phyloP scores from a whole-genome alignment of 257 asterid species.

The Asclepias syriaca region DNA sequence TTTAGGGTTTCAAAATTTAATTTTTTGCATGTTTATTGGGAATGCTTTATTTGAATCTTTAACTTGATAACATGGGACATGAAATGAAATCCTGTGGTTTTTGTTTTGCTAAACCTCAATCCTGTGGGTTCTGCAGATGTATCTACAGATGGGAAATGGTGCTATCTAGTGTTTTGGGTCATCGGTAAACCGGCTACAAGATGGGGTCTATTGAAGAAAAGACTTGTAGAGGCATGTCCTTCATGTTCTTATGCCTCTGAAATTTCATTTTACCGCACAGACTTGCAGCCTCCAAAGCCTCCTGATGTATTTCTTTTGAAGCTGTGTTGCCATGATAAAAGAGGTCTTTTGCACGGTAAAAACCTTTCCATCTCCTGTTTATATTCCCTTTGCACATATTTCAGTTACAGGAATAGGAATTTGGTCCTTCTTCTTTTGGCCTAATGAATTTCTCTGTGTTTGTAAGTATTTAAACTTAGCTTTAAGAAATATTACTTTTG shows the following conservation, averaged over 20 bases:
- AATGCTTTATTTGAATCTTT: not conserved
- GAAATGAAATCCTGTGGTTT: not conserved
- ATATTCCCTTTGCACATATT: not conserved
- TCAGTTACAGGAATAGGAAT: constrained; percentile 6
- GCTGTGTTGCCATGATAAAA: constrained; percentile 52
- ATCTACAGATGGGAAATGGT: constrained; percentile 92
- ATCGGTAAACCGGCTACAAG: constrained; percentile 52
- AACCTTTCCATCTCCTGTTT: not conserved
- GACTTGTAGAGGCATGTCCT: constrained; percentile 82
- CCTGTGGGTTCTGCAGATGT: constrained; percentile 46
- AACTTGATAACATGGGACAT: not conserved
- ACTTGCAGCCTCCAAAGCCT: constrained; percentile 56
- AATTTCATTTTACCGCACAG: constrained; percentile 40
- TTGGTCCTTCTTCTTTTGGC: constrained; percentile 10
- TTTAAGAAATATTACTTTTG: constrained; percentile 16
- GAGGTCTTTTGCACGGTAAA: constrained; percentile 86
- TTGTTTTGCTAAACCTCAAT: not conserved
- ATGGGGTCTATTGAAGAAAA: constrained; percentile 73
- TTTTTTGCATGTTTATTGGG: not conserved
- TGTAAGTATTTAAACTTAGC: constrained; percentile 12
- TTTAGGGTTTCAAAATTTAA: not conserved
- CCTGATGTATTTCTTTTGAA: constrained; percentile 83
- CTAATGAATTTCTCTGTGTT: constrained; percentile 3
- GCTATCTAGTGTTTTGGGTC: constrained; percentile 86
- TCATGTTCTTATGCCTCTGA: constrained; percentile 61